Evolutionary conservation across 148 eudicot genomes (phyloP), one percentile per base, ranked within the genome.

Genomic region (Rhododendron vialii): DNA sequence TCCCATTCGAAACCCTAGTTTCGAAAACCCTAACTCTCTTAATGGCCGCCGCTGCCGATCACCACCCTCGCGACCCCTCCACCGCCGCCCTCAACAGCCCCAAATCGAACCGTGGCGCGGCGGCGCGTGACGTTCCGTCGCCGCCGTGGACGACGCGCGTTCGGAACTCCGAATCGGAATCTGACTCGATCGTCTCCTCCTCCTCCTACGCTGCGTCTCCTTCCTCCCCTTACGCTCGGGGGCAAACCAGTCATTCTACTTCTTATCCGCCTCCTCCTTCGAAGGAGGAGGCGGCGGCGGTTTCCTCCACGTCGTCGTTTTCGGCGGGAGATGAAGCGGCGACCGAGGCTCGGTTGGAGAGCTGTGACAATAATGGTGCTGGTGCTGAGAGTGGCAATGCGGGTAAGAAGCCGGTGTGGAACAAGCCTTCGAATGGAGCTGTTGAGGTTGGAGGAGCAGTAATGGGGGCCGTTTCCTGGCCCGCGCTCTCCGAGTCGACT

Each of bases 381-480:
- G 45, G 45, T 41, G 45, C 45, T 41, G 45, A 41, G 45, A 74
- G 45, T 78, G 87, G 53, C 30, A 86, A 76, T 92, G 93, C 89
- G 85, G 87, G 84, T 59, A 93, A 92, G 87, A 93, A 92, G 89
- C 91, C 92, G 36, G 91, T 88, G 18, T 91, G 96, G 94, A 91
- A 89, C 80, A 92, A 80, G 89, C 92, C 91, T 22, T 86, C 90
- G 14, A 89, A 88, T 85, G 94, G 86, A 30, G 88, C 87, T 53
- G 84, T 88, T 1, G 98, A 93, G 82, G 91, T 86, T 38, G 88
- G 94, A 74, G 88, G 94, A 74, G 83, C 92, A 43, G 94, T 94
- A 7, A 96, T 96, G 93, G 98, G 94, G 12, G 93, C 92, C 20
- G 90, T 82, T 10, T 85, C 92, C 50, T 96, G 98, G 98, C 98